phyloP scores from a whole-genome alignment of 2,329 filamentous ascomycete species.

The Thielaviopsis euricoi region DNA sequence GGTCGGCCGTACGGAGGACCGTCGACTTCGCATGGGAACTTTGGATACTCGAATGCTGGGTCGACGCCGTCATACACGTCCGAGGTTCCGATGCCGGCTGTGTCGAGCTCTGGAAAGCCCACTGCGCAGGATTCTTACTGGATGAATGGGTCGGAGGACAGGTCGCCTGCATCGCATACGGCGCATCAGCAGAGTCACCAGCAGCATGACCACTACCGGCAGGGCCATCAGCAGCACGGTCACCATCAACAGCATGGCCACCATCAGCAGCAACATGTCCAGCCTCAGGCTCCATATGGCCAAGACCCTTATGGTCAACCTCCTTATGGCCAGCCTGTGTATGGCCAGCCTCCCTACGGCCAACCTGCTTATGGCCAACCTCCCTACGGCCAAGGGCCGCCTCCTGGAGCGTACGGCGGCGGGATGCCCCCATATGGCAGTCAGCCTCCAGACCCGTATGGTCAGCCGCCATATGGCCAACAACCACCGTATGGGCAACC shows the following conservation, averaged over 20 bases:
- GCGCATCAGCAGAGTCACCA: neutral
- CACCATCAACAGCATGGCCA: neutral
- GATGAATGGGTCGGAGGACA: slow-evolving; percentile 1
- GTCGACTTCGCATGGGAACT: neutral
- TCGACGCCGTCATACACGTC: neutral
- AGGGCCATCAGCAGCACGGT: neutral
- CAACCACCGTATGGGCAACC: neutral
- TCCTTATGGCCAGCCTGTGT: neutral
- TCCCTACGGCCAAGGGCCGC: neutral
- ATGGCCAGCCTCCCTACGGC: slow-evolving; percentile 1
- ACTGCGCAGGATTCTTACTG: slow-evolving; percentile 9
- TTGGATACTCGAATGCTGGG: slow-evolving; percentile 6
- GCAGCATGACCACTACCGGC: neutral
- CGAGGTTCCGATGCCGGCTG: neutral
- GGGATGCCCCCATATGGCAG: neutral
- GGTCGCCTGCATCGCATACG: neutral
- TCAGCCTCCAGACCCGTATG: neutral
- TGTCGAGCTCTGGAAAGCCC: neutral
- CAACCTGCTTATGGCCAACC: slow-evolving; percentile 2
- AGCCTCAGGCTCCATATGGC: neutral
- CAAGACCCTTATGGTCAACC: neutral
- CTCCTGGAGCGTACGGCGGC: no score
- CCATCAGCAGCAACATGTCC: neutral
- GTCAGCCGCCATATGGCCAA: neutral
- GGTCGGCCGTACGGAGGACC: slow-evolving; percentile 2